Evolutionary conservation across 805 yeast genomes (phyloP).

Genomic region (Yarrowia sp.): DNA sequence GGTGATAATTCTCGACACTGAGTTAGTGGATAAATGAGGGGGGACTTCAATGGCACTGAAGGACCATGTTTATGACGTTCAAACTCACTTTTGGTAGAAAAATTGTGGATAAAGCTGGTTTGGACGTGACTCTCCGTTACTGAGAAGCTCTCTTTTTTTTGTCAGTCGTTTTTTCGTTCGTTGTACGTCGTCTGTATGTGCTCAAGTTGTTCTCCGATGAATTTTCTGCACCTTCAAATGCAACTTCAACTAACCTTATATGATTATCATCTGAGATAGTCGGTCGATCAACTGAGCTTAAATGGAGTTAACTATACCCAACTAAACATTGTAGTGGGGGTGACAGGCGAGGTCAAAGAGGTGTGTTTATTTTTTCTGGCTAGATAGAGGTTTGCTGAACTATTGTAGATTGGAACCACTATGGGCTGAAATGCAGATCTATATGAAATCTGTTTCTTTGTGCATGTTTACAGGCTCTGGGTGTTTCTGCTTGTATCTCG

Average conservation of each 20-base stretch:
- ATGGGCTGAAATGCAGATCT: background rate
- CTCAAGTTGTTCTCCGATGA: constrained; percentile 1
- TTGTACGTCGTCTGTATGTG: background rate
- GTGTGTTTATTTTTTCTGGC: too few relatives aligned
- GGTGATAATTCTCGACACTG: constrained; percentile 20
- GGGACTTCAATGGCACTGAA: too few relatives aligned
- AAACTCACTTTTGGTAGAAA: constrained; percentile 5
- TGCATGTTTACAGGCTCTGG: too few relatives aligned
- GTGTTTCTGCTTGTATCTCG: too few relatives aligned
- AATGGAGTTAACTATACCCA: background rate
- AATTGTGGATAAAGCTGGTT: background rate
- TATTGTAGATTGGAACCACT: background rate
- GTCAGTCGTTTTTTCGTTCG: background rate
- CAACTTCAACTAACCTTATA: background rate
- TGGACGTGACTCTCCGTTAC: background rate
- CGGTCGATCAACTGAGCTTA: background rate
- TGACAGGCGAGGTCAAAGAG: background rate
- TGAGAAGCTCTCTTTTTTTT: background rate
- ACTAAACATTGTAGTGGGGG: constrained; percentile 21
- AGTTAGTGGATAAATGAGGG: background rate
- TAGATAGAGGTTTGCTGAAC: too few relatives aligned
- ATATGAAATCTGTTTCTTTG: background rate
- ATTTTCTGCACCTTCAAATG: constrained; percentile 13
- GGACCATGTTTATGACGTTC: too few relatives aligned
- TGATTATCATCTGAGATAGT: background rate